Base-by-base conservation (phyloP, 139 green algal genomes). In the Coelastrella sp. region DNA sequence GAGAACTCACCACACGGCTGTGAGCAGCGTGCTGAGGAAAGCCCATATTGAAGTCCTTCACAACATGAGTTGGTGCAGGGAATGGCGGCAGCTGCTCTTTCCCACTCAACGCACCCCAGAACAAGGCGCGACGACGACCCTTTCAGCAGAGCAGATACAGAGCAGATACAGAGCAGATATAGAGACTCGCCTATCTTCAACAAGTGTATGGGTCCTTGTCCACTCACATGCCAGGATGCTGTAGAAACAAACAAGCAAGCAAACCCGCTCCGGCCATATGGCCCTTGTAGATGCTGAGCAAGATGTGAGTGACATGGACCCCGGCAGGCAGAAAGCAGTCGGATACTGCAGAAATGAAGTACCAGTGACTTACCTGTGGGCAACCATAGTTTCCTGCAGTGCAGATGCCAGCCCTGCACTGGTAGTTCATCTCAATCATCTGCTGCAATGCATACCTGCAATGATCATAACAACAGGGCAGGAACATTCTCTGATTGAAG, bases 11-110 rank as follows among this genome's bases (percentile, higher is more conserved):
- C 17, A 83, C 76, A 2, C 25, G 30, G n/a, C 76, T 73, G 21
- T 43, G 7, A 19, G 64, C 5, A 5, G 76, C 76, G 27, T 25
- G 25, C 11, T 2, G 34, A 2, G 76, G 53, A n/a, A 59, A 72
- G 23, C 32, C 32, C 5, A n/a, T 83, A 62, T 68, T 68, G 43
- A 78, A 76, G 45, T 37, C 13, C 38, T 59, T 69, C 48, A 34
- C 48, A 17, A n/a, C 6, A 64, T 85, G 78, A 19, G 62, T 85
- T 25, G 60, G 27, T 81, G 91, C 88, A 40, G 94, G 94, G 73
- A 94, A 92, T 21, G 92, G 74, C 5, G 93, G 93, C 72, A 96
- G 90, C 86, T 92, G 81, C 83, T 91, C 87, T 69, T 85, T 5
- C 15, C 88, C 87, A n/a, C 60, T 77, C 1, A 64, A 57, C 0